phyloP scores from a whole-genome alignment of 2,329 filamentous ascomycete species.

The Erysiphe pulchra region DNA sequence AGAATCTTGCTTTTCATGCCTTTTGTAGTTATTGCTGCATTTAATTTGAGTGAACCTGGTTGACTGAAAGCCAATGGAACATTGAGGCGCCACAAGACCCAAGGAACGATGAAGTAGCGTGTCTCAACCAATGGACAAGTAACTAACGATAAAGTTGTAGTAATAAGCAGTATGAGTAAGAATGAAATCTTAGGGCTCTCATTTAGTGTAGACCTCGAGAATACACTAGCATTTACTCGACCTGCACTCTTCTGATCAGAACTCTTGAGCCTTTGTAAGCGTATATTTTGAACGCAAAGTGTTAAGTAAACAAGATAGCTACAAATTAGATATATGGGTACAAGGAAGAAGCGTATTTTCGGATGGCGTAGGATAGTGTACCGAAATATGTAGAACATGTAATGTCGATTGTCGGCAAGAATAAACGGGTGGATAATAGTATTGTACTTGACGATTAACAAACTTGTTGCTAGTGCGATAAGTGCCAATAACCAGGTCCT shows the following conservation, averaged over 20 bases:
- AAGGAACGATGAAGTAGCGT: constrained; percentile 85
- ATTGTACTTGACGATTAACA: constrained; percentile 44
- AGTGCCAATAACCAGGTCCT: too few relatives aligned
- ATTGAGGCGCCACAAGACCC: constrained; percentile 75
- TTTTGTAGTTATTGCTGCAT: background rate
- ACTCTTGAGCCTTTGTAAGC: constrained; percentile 1
- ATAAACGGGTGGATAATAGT: constrained; percentile 92
- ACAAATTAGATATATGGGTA: constrained; percentile 43
- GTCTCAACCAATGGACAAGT: constrained; percentile 87
- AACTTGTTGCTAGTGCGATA: constrained; percentile 8
- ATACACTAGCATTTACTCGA: too few relatives aligned
- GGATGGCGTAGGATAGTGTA: constrained; percentile 45
- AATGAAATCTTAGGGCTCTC: constrained; percentile 21
- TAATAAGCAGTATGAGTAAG: constrained; percentile 30
- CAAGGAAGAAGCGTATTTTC: constrained; percentile 37
- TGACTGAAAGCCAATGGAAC: constrained; percentile 23
- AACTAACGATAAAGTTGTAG: constrained; percentile 54
- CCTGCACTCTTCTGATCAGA: too few relatives aligned
- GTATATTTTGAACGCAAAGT: constrained; percentile 21
- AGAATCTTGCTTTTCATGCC: background rate
- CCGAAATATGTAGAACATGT: constrained; percentile 90
- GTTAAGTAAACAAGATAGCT: constrained; percentile 41
- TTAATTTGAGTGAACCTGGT: background rate
- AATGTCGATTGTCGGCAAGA: constrained; percentile 86
- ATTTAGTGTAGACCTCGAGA: too few relatives aligned